phyloP scores from a whole-genome alignment of 2,329 filamentous ascomycete species.

The Cladosporium sp. region DNA sequence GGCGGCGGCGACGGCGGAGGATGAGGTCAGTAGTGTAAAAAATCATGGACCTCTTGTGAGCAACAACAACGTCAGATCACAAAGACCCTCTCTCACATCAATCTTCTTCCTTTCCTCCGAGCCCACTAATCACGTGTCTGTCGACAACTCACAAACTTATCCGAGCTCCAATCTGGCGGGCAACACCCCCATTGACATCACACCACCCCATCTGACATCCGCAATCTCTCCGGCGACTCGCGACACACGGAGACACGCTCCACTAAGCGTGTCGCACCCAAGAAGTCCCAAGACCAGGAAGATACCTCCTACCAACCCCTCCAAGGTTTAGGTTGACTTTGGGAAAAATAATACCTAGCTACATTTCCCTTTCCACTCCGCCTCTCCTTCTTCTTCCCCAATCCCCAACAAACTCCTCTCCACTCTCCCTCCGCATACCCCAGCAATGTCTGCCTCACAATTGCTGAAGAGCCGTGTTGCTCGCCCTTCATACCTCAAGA shows the following conservation, averaged over 20 bases:
- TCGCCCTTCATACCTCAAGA: constrained; percentile 72
- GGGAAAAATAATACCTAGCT: constrained; percentile 12
- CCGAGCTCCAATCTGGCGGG: neutral
- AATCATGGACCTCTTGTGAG: neutral
- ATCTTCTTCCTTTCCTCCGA: constrained; percentile 6
- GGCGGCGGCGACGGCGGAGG: neutral
- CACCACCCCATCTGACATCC: constrained; percentile 1
- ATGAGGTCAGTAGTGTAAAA: constrained; percentile 1
- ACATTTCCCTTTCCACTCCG: neutral
- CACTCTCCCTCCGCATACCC: constrained; percentile 3
- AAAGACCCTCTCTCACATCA: neutral
- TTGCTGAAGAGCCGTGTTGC: constrained; percentile 71
- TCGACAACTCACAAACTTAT: neutral
- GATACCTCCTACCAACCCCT: constrained; percentile 2
- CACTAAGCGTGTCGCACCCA: constrained; percentile 1
- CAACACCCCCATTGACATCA: constrained; percentile 3
- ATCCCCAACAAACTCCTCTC: constrained; percentile 1
- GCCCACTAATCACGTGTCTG: neutral
- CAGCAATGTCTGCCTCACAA: constrained; percentile 42
- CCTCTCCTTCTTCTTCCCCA: neutral
- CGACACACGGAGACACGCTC: constrained; percentile 5
- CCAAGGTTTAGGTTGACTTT: constrained; percentile 9
- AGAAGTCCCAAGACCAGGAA: constrained; percentile 8
- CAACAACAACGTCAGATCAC: too few relatives aligned
- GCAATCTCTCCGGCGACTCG: constrained; percentile 5